Percentiles rank a stretch among this genome's conserved stretches.
Conservation (phyloP, 75 land plant genomes). For the Picea sitchensis region DNA sequence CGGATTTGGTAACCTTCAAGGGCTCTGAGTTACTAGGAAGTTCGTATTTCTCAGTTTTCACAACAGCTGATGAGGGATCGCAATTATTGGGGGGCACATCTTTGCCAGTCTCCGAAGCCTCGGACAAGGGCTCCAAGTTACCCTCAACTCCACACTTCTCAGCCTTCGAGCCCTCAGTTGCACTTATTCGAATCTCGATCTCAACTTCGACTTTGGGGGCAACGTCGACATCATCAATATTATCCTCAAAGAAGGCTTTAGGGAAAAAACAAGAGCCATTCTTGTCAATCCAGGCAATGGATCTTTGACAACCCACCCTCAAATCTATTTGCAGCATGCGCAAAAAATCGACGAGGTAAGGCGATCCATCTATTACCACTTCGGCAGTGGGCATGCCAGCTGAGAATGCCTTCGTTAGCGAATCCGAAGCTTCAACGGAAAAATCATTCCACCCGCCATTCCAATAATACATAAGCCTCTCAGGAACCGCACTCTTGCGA, state of each 20-base stretch:
- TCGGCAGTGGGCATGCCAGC: constrained; percentile 38
- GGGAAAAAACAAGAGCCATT: constrained; percentile 23
- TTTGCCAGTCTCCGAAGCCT: constrained; percentile 4
- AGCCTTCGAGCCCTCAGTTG: constrained; percentile 15
- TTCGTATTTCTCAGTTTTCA: neutral
- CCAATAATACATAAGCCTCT: constrained; percentile 30
- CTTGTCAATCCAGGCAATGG: constrained; percentile 44
- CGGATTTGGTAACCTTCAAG: neutral
- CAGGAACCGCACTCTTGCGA: constrained; percentile 19
- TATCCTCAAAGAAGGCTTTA: constrained; percentile 2
- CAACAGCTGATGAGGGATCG: neutral
- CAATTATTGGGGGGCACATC: neutral
- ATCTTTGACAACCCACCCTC: constrained; percentile 17
- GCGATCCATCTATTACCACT: constrained; percentile 20
- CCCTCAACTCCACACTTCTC: constrained; percentile 25
- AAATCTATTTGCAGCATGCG: constrained; percentile 35
- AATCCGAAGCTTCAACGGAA: constrained; percentile 7
- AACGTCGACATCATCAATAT: constrained; percentile 4
- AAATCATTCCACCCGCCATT: constrained; percentile 44
- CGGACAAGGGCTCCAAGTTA: neutral
- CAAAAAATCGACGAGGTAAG: constrained; percentile 29
- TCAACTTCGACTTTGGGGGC: constrained; percentile 29
- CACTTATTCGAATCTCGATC: constrained; percentile 37
- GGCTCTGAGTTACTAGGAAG: too few species aligned
- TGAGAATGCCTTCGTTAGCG: constrained; percentile 28